Base-by-base conservation (phyloP, 352 stramenopile species). In the Bremia lactucae region DNA sequence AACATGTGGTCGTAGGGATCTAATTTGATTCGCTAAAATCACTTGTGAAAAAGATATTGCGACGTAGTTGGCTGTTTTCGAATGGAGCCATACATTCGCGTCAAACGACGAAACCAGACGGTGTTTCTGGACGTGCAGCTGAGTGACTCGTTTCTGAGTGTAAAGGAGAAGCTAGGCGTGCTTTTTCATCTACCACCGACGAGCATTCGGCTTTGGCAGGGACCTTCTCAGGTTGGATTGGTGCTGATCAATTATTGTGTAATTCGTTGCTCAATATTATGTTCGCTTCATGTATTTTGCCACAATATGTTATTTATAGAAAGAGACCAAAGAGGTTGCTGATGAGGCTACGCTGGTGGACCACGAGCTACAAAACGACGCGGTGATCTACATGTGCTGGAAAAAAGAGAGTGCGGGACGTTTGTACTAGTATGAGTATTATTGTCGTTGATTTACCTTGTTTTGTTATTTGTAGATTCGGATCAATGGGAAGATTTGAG, bases 61-160 rank as follows among this genome's bases (percentile, higher is more conserved):
- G n/a, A n/a, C n/a, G n/a, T n/a, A n/a, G n/a, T n/a, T n/a, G n/a
- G n/a, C n/a, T n/a, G n/a, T n/a, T n/a, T n/a, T n/a, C n/a, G n/a
- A 4, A 74, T 76, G 65, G 56, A 55, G 20, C 70, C 77, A 63
- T 95, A 95, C 47, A 64, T 95, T 45, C 78, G 83, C 65, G 66
- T 95, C n/a, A 95, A 95, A 74, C 67, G 83, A 43, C 57, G 71
- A 29, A 84, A 72, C 51, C 77, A 87, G 64, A 94, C 81, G 14
- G 71, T 95, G 24, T 95, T 95, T 52, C 50, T 95, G 54, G 72
- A 91, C 54, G 76, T 84, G 41, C 65, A 89, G 52, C 64, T 79
- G 26, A 48, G 52, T 14, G 81, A 95, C 37, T 82, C 73, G 25
- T 93, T 95, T 54, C 58, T 77, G 18, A 76, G 55, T 46, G 67